Evolutionary conservation across 306 rosid genomes (phyloP).

Genomic region (Morella rubra): DNA sequence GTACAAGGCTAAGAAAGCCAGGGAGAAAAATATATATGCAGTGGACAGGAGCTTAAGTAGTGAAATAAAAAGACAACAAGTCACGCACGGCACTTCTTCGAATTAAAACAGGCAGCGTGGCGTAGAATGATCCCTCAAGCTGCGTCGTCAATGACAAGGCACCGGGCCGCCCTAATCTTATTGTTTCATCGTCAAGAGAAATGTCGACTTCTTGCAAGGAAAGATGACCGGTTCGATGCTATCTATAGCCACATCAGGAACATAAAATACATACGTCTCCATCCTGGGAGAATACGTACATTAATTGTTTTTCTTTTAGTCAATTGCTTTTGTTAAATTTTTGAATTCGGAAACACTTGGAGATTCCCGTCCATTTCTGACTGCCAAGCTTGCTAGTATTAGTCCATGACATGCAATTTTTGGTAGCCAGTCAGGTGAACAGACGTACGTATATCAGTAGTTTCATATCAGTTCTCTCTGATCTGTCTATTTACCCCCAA

Average conservation of each 20-base stretch:
- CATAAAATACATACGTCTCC: background rate
- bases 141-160: constrained; percentile 37
- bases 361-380: background rate
- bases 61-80: background rate
- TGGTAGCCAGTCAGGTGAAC: background rate
- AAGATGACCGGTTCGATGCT: background rate
- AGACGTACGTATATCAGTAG: background rate
- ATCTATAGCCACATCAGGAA: background rate
- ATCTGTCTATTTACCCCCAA: background rate
- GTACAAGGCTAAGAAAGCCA: background rate
- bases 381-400: background rate
- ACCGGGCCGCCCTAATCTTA: constrained; percentile 6
- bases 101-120: constrained; percentile 1
- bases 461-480: background rate
- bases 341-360: background rate
- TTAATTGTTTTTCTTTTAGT: background rate
- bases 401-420: background rate
- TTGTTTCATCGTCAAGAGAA: background rate
- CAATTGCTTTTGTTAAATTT: background rate
- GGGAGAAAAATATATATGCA: background rate
- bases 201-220: background rate
- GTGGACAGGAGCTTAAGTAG: background rate
- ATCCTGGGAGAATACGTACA: background rate
- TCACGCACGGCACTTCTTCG: constrained; percentile 5
- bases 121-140: background rate